Base-by-base conservation (phyloP, 2,329 filamentous ascomycete species). In the Macrophomina tecta region DNA sequence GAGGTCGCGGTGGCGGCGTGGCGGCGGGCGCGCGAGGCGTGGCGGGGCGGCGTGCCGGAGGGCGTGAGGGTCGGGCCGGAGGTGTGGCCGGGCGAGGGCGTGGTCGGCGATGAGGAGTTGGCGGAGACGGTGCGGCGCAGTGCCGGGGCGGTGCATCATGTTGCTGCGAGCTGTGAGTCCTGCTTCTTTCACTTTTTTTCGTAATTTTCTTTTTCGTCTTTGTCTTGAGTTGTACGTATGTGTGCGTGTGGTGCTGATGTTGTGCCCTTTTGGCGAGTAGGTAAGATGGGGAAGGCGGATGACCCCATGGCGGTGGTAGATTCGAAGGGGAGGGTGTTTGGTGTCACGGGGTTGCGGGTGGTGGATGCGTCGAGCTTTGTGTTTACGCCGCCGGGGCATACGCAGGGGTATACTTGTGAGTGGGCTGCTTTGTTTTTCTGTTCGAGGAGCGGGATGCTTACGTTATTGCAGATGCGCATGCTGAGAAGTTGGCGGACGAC, bases 241-340 rank as follows among this genome's bases (percentile, higher is more conserved):
- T 23, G 23, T 23, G 23, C 23, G 23, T 23, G 23, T 3, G 23
- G 23, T 23, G 23, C 23, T 23, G 23, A 23, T 23, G 3, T 23
- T 23, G 23, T 23, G 23, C 23, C 23, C 23, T 23, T 23, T 23
- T 23, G 23, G 3, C 23, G 23, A 23, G 18, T 23, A 51, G 48
- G 48, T 16, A 61, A 67, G 14, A 73, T 78, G 55, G 75, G 75
- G 1, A 69, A 68, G 40, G 67, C 69, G n/a, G 70, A 71, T 34
- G 72, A 79, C 63, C 64, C 68, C 3, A 67, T 75, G 68, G 77
- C 77, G 6, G 76, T 79, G 1, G 69, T 79, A 9, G 78, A 79
- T 69, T 72, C 71, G 2, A 73, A 74, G 55, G 71, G 73, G n/a
- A 71, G 75, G 36, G 78, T 80, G 1, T 71, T 73, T 62, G 74